A percentile compares a stretch with the other conserved stretches of the same genome.
These are phyloP conservation scores for Debaryomyces tyrocola DNA, from an alignment of 805 yeast species.

Conservation along the genomic window DNA sequence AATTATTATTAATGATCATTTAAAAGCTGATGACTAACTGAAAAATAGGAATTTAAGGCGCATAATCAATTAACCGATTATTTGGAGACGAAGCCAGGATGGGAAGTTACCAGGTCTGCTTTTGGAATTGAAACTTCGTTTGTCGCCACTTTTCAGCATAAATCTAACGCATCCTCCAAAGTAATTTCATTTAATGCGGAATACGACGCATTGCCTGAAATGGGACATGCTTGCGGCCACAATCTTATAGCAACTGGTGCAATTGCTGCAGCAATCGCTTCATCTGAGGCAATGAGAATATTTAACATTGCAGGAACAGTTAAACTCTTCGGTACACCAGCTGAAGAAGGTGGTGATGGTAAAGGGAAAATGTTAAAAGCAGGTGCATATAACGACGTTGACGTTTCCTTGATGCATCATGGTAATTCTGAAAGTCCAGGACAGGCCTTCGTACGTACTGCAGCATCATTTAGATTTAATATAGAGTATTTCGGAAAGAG, in stretches of 20 bases:
- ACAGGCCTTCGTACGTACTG: conserved; percentile 10
- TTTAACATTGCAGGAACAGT: conserved; percentile 22
- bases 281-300: conserved; percentile 17
- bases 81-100: conserved; percentile 17
- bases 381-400: conserved; percentile 23
- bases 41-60: conserved; percentile 18
- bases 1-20: neutral
- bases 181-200: conserved; percentile 22
- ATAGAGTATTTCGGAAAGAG: conserved; percentile 21
- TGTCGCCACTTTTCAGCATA: conserved; percentile 9
- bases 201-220: conserved; percentile 24
- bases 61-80: conserved; percentile 19
- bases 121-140: conserved; percentile 23
- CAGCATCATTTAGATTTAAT: conserved; percentile 12
- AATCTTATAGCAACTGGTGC: conserved; percentile 23
- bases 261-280: conserved; percentile 15
- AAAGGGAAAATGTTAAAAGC: conserved; percentile 18
- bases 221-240: conserved; percentile 31
- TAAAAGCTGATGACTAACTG: neutral
- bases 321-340: conserved; percentile 26
- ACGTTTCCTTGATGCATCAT: conserved; percentile 25
- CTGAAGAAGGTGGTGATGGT: conserved; percentile 28
- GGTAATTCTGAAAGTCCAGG: conserved; percentile 9
- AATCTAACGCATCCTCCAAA: neutral
- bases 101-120: conserved; percentile 21